Evolutionary conservation across 306 rosid species (phyloP), one percentile per base, ranked within the genome.

Genomic region (Vicia sativa): DNA sequence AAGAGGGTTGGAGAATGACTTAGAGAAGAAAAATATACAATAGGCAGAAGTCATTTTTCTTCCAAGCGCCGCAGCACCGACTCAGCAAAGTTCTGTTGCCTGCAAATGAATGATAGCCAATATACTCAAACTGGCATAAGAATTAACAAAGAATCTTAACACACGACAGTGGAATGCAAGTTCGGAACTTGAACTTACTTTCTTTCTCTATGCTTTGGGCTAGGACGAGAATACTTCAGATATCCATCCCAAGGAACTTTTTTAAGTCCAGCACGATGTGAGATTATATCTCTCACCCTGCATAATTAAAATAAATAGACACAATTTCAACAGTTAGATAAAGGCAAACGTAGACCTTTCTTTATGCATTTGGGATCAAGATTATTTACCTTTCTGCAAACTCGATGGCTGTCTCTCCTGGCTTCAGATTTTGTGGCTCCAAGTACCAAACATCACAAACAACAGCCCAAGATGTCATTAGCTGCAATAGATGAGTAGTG

Each of bases 391-490:
- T 93, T 84, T 93, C 98, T 5, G 98, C 97, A 85, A 93, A 93
- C 78, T 93, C 97, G 23, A 93, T 93, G 26, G 97, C 62, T n/a
- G 98, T 88, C 74, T 93, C 97, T 69, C 98, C 91, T 35, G 87
- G 97, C 81, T 75, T 86, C 53, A 93, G 63, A 57, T 68, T 83
- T 79, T 93, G 96, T 10, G 99, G 99, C 84, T 93, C 97, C 87
- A 93, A 69, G 76, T 93, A 93, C 97, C 97, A 93, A 73, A 93
- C 99, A 77, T 93, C 99, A 83, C 96, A 93, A 73, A 93, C 99
- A 75, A 93, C 99, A 25, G 97, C 99, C 99, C 99, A 93, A 2
- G 97, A 93, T 35, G 97, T 93, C 99, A 90, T 93, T 74, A 93
- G 91, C 83, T 82, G 99, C 83, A 93, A 81, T 64, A 93, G 90